Evolutionary conservation across 2,329 filamentous ascomycete genomes (phyloP).

Genomic region (Xylariaceae sp.): DNA sequence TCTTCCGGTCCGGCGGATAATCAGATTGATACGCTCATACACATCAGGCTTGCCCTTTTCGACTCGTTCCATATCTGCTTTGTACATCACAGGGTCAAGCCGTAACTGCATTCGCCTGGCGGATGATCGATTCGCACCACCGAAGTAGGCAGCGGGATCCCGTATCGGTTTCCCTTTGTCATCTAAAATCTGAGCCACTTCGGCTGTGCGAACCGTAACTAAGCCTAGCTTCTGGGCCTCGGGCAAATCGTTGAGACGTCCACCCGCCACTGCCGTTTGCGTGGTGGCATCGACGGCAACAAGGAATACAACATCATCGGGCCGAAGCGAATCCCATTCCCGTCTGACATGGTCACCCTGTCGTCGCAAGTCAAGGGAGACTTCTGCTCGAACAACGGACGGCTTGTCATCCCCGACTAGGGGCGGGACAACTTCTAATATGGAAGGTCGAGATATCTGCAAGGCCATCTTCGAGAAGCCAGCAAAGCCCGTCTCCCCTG

Average conservation of each 20-base stretch:
- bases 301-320: constrained; percentile 86
- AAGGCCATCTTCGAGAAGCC: constrained; percentile 91
- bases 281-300: constrained; percentile 64
- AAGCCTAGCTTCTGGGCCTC: constrained; percentile 62
- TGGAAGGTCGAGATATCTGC: constrained; percentile 76
- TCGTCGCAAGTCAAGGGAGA: constrained; percentile 75
- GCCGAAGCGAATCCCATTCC: constrained; percentile 85
- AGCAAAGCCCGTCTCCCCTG: constrained; percentile 66
- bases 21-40: constrained; percentile 78
- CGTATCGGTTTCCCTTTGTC: constrained; percentile 72
- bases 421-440: constrained; percentile 79
- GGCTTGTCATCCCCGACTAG: constrained; percentile 78
- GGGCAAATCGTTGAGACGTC: constrained; percentile 39
- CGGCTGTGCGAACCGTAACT: constrained; percentile 69
- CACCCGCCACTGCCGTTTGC: constrained; percentile 50
- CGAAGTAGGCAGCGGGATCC: constrained; percentile 55
- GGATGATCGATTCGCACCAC: constrained; percentile 57
- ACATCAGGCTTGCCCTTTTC: constrained; percentile 67
- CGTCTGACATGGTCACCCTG: constrained; percentile 68
- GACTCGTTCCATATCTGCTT: constrained; percentile 64
- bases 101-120: constrained; percentile 71
- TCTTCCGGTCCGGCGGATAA: constrained; percentile 74
- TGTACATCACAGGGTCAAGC: constrained; percentile 73
- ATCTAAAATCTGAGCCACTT: constrained; percentile 80
- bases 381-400: constrained; percentile 80